phyloP scores from a whole-genome alignment of 1,284 basidiomycete species.

The Xerocomus minutiporus region DNA sequence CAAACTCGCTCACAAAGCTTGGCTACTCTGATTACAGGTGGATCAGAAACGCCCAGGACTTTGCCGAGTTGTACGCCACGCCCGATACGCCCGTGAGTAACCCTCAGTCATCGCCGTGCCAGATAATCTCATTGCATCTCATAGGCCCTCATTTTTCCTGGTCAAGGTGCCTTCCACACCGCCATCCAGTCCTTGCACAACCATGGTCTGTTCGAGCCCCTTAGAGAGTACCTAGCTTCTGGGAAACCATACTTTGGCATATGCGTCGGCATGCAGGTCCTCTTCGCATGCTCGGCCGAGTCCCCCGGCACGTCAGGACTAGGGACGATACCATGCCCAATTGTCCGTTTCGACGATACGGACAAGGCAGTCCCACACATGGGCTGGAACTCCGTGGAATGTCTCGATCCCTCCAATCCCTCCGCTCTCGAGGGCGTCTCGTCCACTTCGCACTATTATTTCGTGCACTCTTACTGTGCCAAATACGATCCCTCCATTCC shows the following conservation, averaged over 20 bases:
- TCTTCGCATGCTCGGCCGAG: constrained; percentile 86
- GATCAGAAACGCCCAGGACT: constrained; percentile 83
- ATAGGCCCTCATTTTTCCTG: constrained; percentile 94
- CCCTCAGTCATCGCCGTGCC: constrained; percentile 3
- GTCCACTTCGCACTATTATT: constrained; percentile 74
- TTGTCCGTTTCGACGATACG: constrained; percentile 60
- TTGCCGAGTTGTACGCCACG: constrained; percentile 36
- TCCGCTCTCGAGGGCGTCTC: constrained; percentile 27
- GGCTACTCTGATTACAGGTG: constrained; percentile 84
- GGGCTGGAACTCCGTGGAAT: constrained; percentile 86
- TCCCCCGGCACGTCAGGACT: constrained; percentile 57
- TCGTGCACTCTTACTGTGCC: constrained; percentile 94
- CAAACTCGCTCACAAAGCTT: constrained; percentile 86
- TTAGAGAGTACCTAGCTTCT: constrained; percentile 80
- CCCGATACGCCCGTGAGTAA: constrained; percentile 73
- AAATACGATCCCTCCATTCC: constrained; percentile 60
- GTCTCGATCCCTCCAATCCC: constrained; percentile 42
- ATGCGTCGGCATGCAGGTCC: constrained; percentile 96
- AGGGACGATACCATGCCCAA: constrained; percentile 67
- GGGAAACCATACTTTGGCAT: constrained; percentile 97
- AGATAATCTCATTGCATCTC: constrained; percentile 17
- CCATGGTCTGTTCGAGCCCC: constrained; percentile 77
- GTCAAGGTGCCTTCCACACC: constrained; percentile 93
- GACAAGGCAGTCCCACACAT: constrained; percentile 96
- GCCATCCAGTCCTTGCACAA: constrained; percentile 76